Conservation (phyloP, 352 stramenopile species). For the Ophiocytium majus region DNA sequence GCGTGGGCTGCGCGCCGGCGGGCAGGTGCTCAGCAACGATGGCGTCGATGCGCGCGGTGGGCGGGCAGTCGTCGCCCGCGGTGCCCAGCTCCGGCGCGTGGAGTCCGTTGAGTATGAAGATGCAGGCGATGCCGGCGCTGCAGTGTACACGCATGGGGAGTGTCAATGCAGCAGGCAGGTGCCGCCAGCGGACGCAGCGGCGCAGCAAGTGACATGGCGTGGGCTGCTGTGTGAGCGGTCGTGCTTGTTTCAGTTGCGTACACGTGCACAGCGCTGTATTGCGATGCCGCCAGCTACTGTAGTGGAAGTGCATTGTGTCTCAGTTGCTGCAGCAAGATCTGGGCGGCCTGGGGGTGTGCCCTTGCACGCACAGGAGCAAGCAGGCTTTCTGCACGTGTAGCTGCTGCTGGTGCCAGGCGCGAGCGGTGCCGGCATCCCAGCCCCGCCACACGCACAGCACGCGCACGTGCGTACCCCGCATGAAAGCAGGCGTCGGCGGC, state of each 20-base stretch:
- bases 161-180: too few species aligned
- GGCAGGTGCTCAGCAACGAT: not conserved
- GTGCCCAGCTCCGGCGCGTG: conserved; percentile 50
- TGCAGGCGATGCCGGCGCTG: conserved; percentile 29
- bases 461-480: too few species aligned
- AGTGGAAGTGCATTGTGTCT: too few species aligned
- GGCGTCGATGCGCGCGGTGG: not conserved
- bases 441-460: not conserved
- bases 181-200: too few species aligned
- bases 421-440: not conserved
- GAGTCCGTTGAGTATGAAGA: conserved; percentile 49
- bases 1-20: not conserved
- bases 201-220: not conserved
- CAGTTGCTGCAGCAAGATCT: not conserved
- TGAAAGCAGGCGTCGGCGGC: too few species aligned
- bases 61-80: not conserved
- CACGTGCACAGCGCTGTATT: not conserved
- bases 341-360: too few species aligned
- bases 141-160: too few species aligned
- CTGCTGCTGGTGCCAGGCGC: not conserved
- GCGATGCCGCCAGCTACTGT: too few species aligned
- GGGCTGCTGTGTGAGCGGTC: not conserved
- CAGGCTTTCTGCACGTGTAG: not conserved
- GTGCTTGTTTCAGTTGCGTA: not conserved
- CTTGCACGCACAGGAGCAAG: not conserved